phyloP scores from a whole-genome alignment of 208 protist genomes.

The Leptomonas pyrrhocoris region DNA sequence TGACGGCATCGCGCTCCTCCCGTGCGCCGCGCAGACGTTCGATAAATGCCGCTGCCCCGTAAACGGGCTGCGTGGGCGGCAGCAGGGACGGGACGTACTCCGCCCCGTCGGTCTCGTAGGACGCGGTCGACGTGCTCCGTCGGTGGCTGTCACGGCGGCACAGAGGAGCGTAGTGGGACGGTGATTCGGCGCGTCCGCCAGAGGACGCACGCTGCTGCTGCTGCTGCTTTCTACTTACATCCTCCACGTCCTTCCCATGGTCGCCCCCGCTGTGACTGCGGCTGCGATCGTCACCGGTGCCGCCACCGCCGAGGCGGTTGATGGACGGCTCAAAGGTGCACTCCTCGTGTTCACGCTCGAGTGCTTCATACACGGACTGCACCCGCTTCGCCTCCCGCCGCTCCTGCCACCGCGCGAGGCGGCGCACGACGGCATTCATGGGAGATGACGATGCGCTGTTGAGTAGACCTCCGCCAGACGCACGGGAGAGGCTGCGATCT shows the following conservation, averaged over 20 bases:
- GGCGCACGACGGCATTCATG: slow-evolving; percentile 39
- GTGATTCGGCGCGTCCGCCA: too few relatives aligned
- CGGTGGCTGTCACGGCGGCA: too few relatives aligned
- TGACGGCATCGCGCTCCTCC: slow-evolving; percentile 27
- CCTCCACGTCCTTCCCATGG: too few relatives aligned
- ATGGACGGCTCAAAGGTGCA: slow-evolving; percentile 60
- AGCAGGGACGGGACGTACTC: slow-evolving; percentile 20
- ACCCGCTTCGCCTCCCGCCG: slow-evolving; percentile 59
- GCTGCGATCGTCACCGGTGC: too few relatives aligned
- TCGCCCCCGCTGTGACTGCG: too few relatives aligned
- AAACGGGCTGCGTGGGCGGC: slow-evolving; percentile 22
- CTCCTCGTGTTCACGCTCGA: slow-evolving; percentile 50
- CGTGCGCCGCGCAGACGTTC: slow-evolving; percentile 45
- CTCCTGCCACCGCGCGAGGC: slow-evolving; percentile 66
- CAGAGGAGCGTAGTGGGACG: too few relatives aligned
- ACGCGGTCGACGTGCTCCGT: neutral
- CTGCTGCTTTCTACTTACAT: neutral
- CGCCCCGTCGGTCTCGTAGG: neutral
- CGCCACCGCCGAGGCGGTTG: slow-evolving; percentile 16
- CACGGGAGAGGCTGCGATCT: slow-evolving; percentile 5
- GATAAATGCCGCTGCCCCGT: slow-evolving; percentile 51
- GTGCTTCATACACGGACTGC: slow-evolving; percentile 60
- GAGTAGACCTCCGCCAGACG: neutral
- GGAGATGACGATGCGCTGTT: neutral
- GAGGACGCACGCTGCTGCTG: neutral